phyloP scores from a whole-genome alignment of 2,329 filamentous ascomycete genomes.

The Pyrenochaeta sp. region DNA sequence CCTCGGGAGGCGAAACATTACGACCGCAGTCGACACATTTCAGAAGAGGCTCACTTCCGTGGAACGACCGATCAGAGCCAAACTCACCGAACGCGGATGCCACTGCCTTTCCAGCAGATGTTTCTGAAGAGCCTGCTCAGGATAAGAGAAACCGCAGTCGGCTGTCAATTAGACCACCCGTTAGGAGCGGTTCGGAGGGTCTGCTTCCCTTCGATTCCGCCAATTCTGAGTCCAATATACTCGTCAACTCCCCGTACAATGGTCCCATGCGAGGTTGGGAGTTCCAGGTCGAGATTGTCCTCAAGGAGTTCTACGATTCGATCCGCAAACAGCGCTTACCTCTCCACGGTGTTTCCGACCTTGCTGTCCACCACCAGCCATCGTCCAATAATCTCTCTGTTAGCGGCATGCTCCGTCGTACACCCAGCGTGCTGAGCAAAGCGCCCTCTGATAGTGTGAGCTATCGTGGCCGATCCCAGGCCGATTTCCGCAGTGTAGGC shows the following conservation, averaged over 20 bases:
- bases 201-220: conserved; percentile 46
- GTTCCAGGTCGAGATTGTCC: conserved; percentile 83
- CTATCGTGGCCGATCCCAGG: conserved; percentile 73
- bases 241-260: conserved; percentile 79
- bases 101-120: conserved; percentile 37
- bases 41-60: conserved; percentile 45
- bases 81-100: conserved; percentile 41
- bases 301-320: conserved; percentile 90
- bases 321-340: conserved; percentile 89
- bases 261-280: conserved; percentile 85
- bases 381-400: conserved; percentile 73
- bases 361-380: conserved; percentile 56
- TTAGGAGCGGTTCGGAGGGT: conserved; percentile 48
- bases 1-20: conserved; percentile 42
- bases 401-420: conserved; percentile 77
- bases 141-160: conserved; percentile 50
- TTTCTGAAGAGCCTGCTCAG: conserved; percentile 46
- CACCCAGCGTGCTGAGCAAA: conserved; percentile 91
- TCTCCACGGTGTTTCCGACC: conserved; percentile 74
- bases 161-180: conserved; percentile 53
- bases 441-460: conserved; percentile 82
- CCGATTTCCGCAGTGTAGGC: conserved; percentile 69
- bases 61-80: conserved; percentile 48
- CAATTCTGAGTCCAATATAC: conserved; percentile 69
- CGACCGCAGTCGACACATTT: conserved; percentile 46